phyloP scores from a whole-genome alignment of 805 yeast species.

The Kuraishia floccosa region DNA sequence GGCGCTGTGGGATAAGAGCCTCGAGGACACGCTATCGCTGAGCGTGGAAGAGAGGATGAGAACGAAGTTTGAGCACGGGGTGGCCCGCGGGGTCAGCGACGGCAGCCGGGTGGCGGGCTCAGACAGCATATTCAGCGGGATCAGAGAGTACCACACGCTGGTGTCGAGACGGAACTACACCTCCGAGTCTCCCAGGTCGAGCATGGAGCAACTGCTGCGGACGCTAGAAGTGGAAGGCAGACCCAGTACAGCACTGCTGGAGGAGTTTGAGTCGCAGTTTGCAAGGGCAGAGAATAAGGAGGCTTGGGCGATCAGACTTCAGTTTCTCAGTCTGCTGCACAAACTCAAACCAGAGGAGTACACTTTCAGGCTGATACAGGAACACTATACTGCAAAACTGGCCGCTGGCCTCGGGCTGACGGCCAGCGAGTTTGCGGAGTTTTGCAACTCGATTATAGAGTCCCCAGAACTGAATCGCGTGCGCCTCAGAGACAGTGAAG shows the following conservation, averaged over 20 bases:
- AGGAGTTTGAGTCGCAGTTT: too few relatives aligned
- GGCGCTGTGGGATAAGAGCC: slow-evolving; percentile 48
- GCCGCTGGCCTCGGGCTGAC: slow-evolving; percentile 15
- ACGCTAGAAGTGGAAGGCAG: too few relatives aligned
- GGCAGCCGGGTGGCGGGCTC: slow-evolving; percentile 8
- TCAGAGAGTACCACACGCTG: slow-evolving; percentile 31
- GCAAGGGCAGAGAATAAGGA: too few relatives aligned
- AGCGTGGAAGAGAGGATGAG: slow-evolving; percentile 4
- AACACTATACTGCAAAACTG: slow-evolving; percentile 16
- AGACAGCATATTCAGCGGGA: slow-evolving; percentile 34
- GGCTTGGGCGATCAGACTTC: too few relatives aligned
- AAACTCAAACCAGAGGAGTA: neutral
- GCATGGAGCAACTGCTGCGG: too few relatives aligned
- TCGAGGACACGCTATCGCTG: too few relatives aligned
- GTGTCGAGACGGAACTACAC: too few relatives aligned
- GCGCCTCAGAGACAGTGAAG: too few relatives aligned
- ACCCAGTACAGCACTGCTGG: too few relatives aligned
- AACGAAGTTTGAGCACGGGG: too few relatives aligned
- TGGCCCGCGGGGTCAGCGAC: too few relatives aligned
- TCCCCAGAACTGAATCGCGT: slow-evolving; percentile 15
- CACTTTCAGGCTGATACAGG: slow-evolving; percentile 3
- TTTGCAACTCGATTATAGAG: slow-evolving; percentile 11
- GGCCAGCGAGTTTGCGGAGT: slow-evolving; percentile 9
- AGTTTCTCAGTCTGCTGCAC: slow-evolving; percentile 1
- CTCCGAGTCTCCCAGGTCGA: too few relatives aligned